Base-by-base conservation (phyloP, 768 basidiomycete genomes). In the Chalciporus pseudorubinellus region DNA sequence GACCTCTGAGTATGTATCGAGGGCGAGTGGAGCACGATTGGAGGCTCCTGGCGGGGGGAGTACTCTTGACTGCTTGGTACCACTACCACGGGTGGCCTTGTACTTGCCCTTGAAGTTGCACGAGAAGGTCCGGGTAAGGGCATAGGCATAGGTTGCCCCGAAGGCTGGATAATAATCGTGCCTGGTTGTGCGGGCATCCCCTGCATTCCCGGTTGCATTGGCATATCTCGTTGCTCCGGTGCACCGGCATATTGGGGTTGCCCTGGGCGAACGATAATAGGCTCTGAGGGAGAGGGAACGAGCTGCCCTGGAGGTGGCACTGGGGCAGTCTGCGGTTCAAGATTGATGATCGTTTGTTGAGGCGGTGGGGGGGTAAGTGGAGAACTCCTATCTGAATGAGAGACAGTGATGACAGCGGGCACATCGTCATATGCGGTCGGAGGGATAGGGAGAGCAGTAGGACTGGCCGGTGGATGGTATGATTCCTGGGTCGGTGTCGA, bases 401-500 rank as follows among this genome's bases (percentile, higher is more conserved):
- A 40, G 12, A 66, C 39, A 1, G 58, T 61, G 24, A 59, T 24
- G 16, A 67, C 56, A 36, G 54, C n/a, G 11, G 62, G 59, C 9
- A 55, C 29, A n/a, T 39, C 59, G 2, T 46, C 48, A 5, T 1
- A 12, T 39, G 4, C 24, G 16, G 28, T 9, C 20, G 24, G 13
- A 38, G 39, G 62, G n/a, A 67, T 13, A 19, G 51, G 61, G 1
- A 53, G 11, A 14, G 39, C 44, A 36, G 44, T 51, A 6, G 62
- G 61, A 48, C 59, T 58, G 24, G 2, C 28, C 11, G 53, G 58
- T 33, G 39, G 66, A 1, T 50, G 47, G 22, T 41, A 62, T 16
- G 66, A 52, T n/a, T 48, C 54, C 20, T 68, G 64, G 10, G 64
- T 67, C 7, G 61, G 50, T 13, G 65, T 68, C 28, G 66, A 68